These are phyloP conservation scores for Apophysomyces ossiformis DNA, from an alignment of 371 early-diverging fungal genomes.

Conservation along the genomic window DNA sequence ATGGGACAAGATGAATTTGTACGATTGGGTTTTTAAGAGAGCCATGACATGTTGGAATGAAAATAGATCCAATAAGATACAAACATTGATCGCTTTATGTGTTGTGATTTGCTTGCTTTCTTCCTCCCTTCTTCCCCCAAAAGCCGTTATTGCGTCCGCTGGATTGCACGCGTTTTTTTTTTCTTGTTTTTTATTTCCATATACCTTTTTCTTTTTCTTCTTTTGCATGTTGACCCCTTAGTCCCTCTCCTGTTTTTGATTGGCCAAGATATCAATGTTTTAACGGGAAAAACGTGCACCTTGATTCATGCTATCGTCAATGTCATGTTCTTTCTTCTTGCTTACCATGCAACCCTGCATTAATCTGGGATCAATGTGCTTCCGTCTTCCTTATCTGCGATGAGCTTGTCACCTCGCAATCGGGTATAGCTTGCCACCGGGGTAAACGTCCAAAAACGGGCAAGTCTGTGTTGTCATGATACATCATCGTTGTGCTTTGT, in stretches of 20 bases:
- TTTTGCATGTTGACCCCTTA: not conserved
- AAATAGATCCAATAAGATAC: not conserved
- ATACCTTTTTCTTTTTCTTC: not conserved
- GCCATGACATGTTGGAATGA: constrained; percentile 6
- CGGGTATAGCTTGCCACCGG: no score
- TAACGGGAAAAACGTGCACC: not conserved
- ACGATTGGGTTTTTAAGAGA: constrained; percentile 3
- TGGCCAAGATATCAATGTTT: not conserved
- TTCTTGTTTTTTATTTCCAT: not conserved
- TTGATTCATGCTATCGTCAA: not conserved
- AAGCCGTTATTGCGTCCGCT: not conserved
- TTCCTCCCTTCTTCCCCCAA: not conserved
- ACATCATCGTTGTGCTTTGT: no score
- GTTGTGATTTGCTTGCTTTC: not conserved
- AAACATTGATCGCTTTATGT: not conserved
- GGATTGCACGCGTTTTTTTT: not conserved
- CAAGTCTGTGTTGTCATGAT: no score
- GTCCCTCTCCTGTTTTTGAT: not conserved
- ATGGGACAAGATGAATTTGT: not conserved
- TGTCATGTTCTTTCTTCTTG: not conserved
- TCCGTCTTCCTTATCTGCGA: no score
- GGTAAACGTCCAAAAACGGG: no score
- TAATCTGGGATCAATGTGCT: not conserved
- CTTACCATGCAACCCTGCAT: not conserved
- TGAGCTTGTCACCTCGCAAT: no score